Percentiles rank a stretch among this genome's conserved stretches.
Evolutionary conservation across 306 rosid genomes (phyloP).

Genomic region (Albizia julibrissin): DNA sequence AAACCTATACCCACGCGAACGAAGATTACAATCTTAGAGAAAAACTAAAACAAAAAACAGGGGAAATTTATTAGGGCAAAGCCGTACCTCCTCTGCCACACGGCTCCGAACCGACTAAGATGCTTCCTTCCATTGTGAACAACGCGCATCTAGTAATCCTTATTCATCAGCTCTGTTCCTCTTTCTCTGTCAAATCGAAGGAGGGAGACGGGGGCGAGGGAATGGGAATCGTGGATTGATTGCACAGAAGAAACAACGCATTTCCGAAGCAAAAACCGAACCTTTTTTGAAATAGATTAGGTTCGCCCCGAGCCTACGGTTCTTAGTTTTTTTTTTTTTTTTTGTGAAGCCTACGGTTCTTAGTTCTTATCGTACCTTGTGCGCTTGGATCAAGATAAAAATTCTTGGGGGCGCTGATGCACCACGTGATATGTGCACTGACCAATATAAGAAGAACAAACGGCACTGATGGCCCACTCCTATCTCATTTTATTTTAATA

Average conservation of each 20-base stretch:
- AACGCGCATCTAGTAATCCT: slow-evolving; percentile 17
- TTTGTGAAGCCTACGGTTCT: too few species aligned
- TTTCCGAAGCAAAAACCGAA: slow-evolving; percentile 54
- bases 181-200: slow-evolving; percentile 11
- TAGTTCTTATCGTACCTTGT: too few species aligned
- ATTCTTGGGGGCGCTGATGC: too few species aligned
- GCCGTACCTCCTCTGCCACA: slow-evolving; percentile 39
- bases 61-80: slow-evolving; percentile 18
- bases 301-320: too few species aligned
- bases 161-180: not conserved
- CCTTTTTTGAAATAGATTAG: slow-evolving; percentile 37
- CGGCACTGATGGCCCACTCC: too few species aligned
- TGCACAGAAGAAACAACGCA: slow-evolving; percentile 38
- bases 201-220: slow-evolving; percentile 39
- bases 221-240: slow-evolving; percentile 9
- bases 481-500: too few species aligned
- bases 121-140: slow-evolving; percentile 51
- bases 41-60: slow-evolving; percentile 6
- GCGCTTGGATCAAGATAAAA: too few species aligned
- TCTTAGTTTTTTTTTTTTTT: too few species aligned
- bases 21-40: not conserved
- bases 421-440: too few species aligned
- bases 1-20: not conserved
- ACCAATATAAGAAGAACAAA: too few species aligned
- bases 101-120: slow-evolving; percentile 37